A percentile compares a stretch with the other conserved stretches of the same genome.
phyloP scores from a whole-genome alignment of 73 alveolate species.

The Diophrys appendiculata region DNA sequence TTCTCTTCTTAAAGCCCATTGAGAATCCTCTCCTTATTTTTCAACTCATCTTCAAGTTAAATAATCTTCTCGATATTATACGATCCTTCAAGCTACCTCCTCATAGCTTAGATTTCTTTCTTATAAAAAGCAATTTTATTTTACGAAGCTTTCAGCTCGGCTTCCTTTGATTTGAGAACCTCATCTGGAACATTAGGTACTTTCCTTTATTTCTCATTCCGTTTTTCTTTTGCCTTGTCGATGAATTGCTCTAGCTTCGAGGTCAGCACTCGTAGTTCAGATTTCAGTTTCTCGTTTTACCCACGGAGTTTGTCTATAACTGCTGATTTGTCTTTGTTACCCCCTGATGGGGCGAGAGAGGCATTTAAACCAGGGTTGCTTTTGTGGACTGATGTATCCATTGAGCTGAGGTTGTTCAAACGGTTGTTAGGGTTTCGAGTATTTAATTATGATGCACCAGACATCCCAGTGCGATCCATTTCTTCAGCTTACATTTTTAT shows the following conservation, averaged over 20 bases:
- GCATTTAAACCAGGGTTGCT: not conserved
- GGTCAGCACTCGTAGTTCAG: slow-evolving; percentile 52
- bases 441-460: not conserved
- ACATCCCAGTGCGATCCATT: not conserved
- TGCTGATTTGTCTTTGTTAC: not conserved
- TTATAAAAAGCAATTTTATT: slow-evolving; percentile 51
- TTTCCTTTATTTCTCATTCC: slow-evolving; percentile 42
- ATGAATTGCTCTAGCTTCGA: slow-evolving; percentile 60
- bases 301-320: slow-evolving; percentile 34
- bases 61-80: slow-evolving; percentile 62
- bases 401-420: not conserved
- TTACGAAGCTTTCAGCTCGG: slow-evolving; percentile 49
- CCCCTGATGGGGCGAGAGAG: not conserved
- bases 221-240: slow-evolving; percentile 47
- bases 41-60: slow-evolving; percentile 65
- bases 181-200: slow-evolving; percentile 32
- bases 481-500: not conserved
- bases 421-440: not conserved
- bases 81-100: slow-evolving; percentile 66
- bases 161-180: slow-evolving; percentile 39
- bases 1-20: slow-evolving; percentile 55
- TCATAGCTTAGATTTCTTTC: slow-evolving; percentile 62
- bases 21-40: slow-evolving; percentile 63
- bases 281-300: slow-evolving; percentile 57
- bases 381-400: not conserved